Evolutionary conservation across 345 rosid genomes (phyloP), one percentile per base, ranked within the genome.

Genomic region (Jatropha curcas): DNA sequence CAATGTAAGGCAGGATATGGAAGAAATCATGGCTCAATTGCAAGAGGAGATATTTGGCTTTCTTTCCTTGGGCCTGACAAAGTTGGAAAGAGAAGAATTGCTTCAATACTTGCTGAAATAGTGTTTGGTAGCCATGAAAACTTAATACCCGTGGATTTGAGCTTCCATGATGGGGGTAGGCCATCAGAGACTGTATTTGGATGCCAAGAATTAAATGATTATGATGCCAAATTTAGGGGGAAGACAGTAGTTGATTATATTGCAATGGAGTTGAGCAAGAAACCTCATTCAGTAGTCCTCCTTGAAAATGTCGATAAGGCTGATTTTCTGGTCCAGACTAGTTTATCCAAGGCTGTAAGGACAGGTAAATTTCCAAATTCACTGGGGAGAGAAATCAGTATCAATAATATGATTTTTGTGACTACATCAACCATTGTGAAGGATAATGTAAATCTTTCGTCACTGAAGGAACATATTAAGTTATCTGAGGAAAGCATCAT

Each of bases 1-100:
- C 79, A 79, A 57, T 86, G 76, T 76, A 87, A 81, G 76, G 70
- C 75, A 17, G 79, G 86, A 76, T 71, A 77, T 43, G 70, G 82
- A 67, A 80, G 76, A 65, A 41, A 14, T 39, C 7, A 12, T 11
- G 77, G 79, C 46, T 57, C 83, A 37, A 79, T 67, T 59, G 20
- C 63, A 50, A 71, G 76, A 74, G 74, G 83, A 68, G 85, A 80
- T 74, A 71, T 85, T 65, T 92, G 92, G 91, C 75, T 92, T 12
- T 79, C 84, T 78, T 86, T 92, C 82, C 84, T 88, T 68, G 96
- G 97, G 69, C 90, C 92, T 35, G 96, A 92, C 69, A 78, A 65
- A 73, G 80, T 77, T 20, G 96, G 93, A 41, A 92, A 90, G 82
- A 85, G 73, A 82, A 87, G 81, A 77, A 79, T 87, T 60, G 97